Percentiles rank a stretch among this genome's conserved stretches.
Conservation (phyloP, 352 stramenopile species). For the Pythium aphanidermatum region DNA sequence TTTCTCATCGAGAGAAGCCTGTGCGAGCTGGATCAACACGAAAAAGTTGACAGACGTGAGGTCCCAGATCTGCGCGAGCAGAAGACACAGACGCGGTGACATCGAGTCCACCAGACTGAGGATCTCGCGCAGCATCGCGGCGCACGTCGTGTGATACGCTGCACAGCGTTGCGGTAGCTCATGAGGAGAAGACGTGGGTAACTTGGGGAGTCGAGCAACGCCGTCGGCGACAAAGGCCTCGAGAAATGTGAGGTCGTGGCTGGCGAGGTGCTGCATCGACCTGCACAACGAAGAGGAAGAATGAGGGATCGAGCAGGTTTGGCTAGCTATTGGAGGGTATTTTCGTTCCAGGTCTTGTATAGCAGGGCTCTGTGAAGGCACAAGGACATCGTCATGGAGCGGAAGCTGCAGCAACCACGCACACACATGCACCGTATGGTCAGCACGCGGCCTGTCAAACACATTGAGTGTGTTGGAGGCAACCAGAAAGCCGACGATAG, state of each 20-base stretch:
- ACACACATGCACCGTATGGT: too few species aligned
- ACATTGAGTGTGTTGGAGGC: too few species aligned
- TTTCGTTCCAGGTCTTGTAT: too few species aligned
- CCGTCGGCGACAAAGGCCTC: too few species aligned
- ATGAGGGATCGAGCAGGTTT: too few species aligned
- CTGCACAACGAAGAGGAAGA: too few species aligned
- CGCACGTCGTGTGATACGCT: conserved; percentile 42
- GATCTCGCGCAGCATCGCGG: conserved; percentile 45
- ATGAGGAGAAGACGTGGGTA: conserved; percentile 15
- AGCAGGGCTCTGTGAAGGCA: too few species aligned
- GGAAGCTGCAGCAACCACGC: too few species aligned
- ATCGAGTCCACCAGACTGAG: conserved; percentile 34
- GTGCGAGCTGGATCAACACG: conserved; percentile 45
- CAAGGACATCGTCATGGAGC: too few species aligned
- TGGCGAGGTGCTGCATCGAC: conserved; percentile 22
- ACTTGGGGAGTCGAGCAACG: conserved; percentile 48
- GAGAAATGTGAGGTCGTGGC: conserved; percentile 50
- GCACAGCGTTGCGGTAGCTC: conserved; percentile 38
- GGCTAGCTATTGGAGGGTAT: too few species aligned
- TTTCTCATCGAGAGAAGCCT: conserved; percentile 28
- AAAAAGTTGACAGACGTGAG: conserved; percentile 61
- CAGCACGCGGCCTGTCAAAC: too few species aligned
- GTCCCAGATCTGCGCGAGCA: conserved; percentile 56
- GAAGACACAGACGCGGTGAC: conserved; percentile 38
- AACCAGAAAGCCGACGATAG: too few species aligned